Conservation (phyloP, 2,329 filamentous ascomycete species). For the Colletotrichum graminicola region DNA sequence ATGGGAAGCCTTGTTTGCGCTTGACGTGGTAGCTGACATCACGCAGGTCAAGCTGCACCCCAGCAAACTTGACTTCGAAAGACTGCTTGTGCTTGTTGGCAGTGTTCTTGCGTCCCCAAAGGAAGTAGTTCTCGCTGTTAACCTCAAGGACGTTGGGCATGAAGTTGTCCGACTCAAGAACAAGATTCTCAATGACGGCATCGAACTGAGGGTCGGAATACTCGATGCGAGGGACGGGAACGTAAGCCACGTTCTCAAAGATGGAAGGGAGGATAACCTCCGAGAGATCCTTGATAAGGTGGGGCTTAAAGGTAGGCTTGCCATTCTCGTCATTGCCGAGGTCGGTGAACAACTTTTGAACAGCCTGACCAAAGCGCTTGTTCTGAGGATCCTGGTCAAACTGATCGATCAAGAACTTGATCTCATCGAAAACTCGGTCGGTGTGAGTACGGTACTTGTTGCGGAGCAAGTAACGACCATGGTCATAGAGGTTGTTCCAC, state of each 20-base stretch:
- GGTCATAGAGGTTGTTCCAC: slow-evolving; percentile 88
- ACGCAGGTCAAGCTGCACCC: slow-evolving; percentile 90
- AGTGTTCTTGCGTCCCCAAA: slow-evolving; percentile 91
- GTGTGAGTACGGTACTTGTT: slow-evolving; percentile 90
- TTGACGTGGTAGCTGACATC: slow-evolving; percentile 96
- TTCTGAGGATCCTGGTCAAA: slow-evolving; percentile 92
- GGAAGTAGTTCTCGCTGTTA: slow-evolving; percentile 92
- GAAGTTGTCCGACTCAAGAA: slow-evolving; percentile 96
- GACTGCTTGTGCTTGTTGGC: slow-evolving; percentile 81
- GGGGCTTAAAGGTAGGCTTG: slow-evolving; percentile 90
- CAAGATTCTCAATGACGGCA: slow-evolving; percentile 91
- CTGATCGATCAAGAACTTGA: slow-evolving; percentile 89
- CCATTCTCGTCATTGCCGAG: slow-evolving; percentile 90
- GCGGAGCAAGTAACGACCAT: slow-evolving; percentile 87
- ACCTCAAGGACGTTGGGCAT: slow-evolving; percentile 93
- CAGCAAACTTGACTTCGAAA: slow-evolving; percentile 85
- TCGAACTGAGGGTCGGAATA: slow-evolving; percentile 88
- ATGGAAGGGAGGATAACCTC: slow-evolving; percentile 87
- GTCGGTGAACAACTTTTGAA: slow-evolving; percentile 87
- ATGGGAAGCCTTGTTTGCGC: slow-evolving; percentile 93
- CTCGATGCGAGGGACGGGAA: slow-evolving; percentile 94
- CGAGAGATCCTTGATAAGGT: slow-evolving; percentile 88
- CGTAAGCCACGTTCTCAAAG: slow-evolving; percentile 88
- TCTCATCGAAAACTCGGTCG: slow-evolving; percentile 86
- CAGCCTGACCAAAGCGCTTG: slow-evolving; percentile 78